Percentiles rank a stretch among this genome's conserved stretches.
Evolutionary conservation across 768 basidiomycete genomes (phyloP).

Genomic region (Zangia roseola): DNA sequence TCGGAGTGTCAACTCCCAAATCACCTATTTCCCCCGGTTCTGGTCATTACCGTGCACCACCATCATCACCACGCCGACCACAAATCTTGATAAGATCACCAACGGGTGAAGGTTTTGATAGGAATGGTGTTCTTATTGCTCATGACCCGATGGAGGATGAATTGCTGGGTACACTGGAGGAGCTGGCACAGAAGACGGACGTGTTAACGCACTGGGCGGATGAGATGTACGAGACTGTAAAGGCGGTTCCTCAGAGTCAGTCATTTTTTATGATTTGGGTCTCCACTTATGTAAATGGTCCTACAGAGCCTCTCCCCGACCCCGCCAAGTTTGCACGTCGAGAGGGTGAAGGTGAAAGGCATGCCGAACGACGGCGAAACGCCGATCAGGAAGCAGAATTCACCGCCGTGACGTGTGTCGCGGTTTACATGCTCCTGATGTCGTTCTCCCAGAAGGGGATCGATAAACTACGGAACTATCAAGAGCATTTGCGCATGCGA

Average conservation of each 20-base stretch:
- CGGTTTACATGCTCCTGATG: constrained; percentile 89
- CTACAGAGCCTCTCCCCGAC: constrained; percentile 74
- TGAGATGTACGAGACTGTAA: constrained; percentile 88
- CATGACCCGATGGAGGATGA: constrained; percentile 79
- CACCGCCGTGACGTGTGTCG: constrained; percentile 81
- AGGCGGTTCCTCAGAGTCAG: constrained; percentile 81
- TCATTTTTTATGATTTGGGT: constrained; percentile 9
- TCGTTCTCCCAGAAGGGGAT: constrained; percentile 93
- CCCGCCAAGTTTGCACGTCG: constrained; percentile 71
- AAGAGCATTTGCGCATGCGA: constrained; percentile 81
- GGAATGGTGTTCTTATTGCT: constrained; percentile 22
- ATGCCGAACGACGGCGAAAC: constrained; percentile 65
- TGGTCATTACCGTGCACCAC: constrained; percentile 41
- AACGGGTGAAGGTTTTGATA: constrained; percentile 38
- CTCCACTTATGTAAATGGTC: constrained; percentile 2
- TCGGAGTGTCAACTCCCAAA: constrained; percentile 50
- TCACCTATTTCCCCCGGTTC: constrained; percentile 37
- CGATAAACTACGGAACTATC: constrained; percentile 71
- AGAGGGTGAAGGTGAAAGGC: constrained; percentile 70
- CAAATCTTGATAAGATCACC: constrained; percentile 46
- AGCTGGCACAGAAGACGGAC: constrained; percentile 93
- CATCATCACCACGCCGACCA: constrained; percentile 56
- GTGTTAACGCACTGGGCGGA: constrained; percentile 94
- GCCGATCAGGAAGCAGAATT: constrained; percentile 80
- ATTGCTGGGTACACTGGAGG: constrained; percentile 77